phyloP scores from a whole-genome alignment of 148 eudicot genomes.

The Rhododendron vialii region DNA sequence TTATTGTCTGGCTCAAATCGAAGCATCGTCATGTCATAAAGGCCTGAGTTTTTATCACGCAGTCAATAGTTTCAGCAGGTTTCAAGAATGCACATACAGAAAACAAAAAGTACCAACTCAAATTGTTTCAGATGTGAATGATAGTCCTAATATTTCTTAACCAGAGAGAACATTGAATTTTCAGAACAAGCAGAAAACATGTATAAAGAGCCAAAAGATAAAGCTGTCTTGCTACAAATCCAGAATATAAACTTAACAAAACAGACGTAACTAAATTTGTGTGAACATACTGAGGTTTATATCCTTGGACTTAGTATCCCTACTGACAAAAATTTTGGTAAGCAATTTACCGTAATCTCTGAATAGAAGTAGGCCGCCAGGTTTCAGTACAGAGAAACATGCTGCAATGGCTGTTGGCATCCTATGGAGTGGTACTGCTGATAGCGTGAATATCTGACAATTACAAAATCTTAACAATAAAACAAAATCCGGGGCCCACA shows the following conservation, averaged over 20 bases:
- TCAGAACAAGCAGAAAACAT: not conserved
- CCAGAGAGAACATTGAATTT: not conserved
- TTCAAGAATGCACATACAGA: not conserved
- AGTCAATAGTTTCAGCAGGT: constrained; percentile 6
- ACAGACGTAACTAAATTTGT: not conserved
- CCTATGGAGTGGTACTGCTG: constrained; percentile 77
- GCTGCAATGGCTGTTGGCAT: constrained; percentile 65
- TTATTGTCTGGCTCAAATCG: constrained; percentile 75
- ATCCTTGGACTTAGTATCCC: not conserved
- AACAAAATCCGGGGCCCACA: not conserved
- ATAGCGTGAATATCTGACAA: constrained; percentile 77
- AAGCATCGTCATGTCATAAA: constrained; percentile 98
- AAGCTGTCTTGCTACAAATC: not conserved
- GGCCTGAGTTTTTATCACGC: constrained; percentile 45
- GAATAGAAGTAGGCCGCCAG: constrained; percentile 81
- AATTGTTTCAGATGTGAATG: not conserved
- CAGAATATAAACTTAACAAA: too few relatives aligned
- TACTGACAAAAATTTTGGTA: not conserved
- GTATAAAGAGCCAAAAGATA: not conserved
- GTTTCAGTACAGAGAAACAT: constrained; percentile 81
- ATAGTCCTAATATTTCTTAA: not conserved
- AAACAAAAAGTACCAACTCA: not conserved
- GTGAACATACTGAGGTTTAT: not conserved
- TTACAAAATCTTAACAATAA: not conserved
- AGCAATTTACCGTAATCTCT: constrained; percentile 80